Percentiles rank a stretch among this genome's conserved stretches.
Conservation (phyloP, 495 filamentous ascomycete species). For the Xylaria telfairii region DNA sequence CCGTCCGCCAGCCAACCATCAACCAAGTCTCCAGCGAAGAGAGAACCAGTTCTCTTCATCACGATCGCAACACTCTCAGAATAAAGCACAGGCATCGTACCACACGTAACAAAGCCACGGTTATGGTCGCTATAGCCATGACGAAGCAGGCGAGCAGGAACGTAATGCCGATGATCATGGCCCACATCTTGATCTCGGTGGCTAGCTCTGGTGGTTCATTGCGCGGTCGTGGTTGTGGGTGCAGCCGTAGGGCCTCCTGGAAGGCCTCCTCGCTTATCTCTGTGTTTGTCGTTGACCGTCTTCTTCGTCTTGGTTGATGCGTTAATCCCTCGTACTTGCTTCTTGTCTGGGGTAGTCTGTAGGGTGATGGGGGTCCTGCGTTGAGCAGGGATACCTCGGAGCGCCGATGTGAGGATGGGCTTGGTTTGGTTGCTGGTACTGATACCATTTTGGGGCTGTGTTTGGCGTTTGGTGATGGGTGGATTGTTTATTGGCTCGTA, state of each 20-base stretch:
- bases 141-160: not conserved
- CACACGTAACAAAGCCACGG: not conserved
- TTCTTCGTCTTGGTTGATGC: not conserved
- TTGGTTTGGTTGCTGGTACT: not conserved
- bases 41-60: not conserved
- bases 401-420: not conserved
- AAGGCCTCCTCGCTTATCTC: rapidly evolving
- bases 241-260: not conserved
- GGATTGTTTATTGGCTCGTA: not conserved
- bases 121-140: not conserved
- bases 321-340: not conserved
- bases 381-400: not conserved
- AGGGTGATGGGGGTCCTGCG: not conserved
- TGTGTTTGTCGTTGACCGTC: not conserved
- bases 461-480: not conserved
- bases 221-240: too few species aligned
- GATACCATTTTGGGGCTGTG: not conserved
- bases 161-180: not conserved
- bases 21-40: not conserved
- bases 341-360: not conserved
- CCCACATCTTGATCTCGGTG: not conserved
- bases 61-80: not conserved
- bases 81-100: not conserved
- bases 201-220: not conserved
- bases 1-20: not conserved